These are phyloP conservation scores for Cercophora newfieldiana DNA, from an alignment of 495 filamentous ascomycete species.

Conservation along the genomic window DNA sequence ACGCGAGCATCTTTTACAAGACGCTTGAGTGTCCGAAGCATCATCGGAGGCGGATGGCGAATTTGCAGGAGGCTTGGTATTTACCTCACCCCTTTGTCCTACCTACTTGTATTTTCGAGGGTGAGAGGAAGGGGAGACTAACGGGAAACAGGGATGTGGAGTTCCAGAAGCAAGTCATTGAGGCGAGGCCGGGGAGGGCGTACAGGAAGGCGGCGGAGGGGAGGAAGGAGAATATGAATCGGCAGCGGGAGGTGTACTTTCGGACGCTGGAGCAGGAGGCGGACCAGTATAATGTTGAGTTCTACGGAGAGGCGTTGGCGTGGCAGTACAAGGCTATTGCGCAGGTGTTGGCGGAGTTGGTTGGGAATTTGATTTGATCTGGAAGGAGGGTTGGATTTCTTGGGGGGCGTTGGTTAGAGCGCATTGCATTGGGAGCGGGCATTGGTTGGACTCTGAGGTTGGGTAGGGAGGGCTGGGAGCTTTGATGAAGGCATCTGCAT, in stretches of 20 bases:
- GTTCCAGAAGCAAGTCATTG: neutral
- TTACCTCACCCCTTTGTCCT: neutral
- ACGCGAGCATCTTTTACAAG: neutral
- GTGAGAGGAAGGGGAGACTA: neutral
- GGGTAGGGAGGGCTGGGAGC: too few species aligned
- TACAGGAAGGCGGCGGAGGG: neutral
- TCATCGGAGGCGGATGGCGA: neutral
- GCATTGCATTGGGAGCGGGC: too few species aligned
- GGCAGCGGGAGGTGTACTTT: neutral
- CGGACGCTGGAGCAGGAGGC: neutral
- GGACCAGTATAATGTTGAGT: neutral
- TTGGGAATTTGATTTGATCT: neutral
- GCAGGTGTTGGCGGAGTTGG: neutral
- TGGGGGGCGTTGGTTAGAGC: too few species aligned
- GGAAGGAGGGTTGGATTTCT: neutral
- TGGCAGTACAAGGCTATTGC: neutral
- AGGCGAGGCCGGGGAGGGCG: neutral
- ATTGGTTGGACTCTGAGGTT: too few species aligned
- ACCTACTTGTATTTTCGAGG: neutral
- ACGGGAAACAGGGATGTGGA: neutral
- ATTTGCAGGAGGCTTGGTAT: constrained; percentile 4
- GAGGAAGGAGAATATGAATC: neutral
- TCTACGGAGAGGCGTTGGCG: neutral
- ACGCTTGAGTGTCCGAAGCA: constrained; percentile 3
- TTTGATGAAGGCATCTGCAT: too few species aligned